Evolutionary conservation across 2,329 filamentous ascomycete species (phyloP).

Genomic region (Fusarium torreyae): DNA sequence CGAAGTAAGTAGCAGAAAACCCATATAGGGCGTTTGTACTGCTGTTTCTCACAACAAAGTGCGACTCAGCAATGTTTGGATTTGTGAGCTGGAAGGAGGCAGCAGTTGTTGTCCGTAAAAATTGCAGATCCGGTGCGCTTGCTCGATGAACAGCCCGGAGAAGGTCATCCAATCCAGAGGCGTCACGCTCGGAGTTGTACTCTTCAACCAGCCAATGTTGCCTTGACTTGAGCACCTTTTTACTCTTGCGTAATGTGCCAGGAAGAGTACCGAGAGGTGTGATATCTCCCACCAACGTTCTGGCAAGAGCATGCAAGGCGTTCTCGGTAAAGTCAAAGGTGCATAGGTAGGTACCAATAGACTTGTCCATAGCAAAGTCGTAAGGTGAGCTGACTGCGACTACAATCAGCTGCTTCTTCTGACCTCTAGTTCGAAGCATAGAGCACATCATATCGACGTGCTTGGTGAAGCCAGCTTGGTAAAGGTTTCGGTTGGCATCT

Average conservation of each 20-base stretch:
- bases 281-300: conserved; percentile 85
- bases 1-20: conserved; percentile 91
- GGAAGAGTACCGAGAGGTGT: conserved; percentile 72
- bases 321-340: conserved; percentile 98
- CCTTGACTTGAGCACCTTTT: conserved; percentile 88
- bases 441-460: conserved; percentile 97
- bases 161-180: conserved; percentile 80
- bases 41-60: conserved; percentile 95
- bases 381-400: conserved; percentile 96
- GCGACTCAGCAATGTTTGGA: conserved; percentile 80
- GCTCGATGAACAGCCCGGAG: conserved; percentile 79
- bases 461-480: conserved; percentile 95
- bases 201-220: conserved; percentile 96
- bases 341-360: conserved; percentile 92
- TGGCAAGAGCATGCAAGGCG: conserved; percentile 86
- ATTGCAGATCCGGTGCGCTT: conserved; percentile 76
- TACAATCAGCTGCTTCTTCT: conserved; percentile 91
- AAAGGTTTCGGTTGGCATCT: conserved; percentile 93
- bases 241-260: conserved; percentile 86
- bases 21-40: conserved; percentile 92
- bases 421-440: conserved; percentile 80
- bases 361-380: conserved; percentile 93
- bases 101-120: conserved; percentile 78
- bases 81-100: conserved; percentile 83
- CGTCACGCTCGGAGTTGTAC: conserved; percentile 86